phyloP scores from a whole-genome alignment of 306 rosid genomes.

The Inga laurina region DNA sequence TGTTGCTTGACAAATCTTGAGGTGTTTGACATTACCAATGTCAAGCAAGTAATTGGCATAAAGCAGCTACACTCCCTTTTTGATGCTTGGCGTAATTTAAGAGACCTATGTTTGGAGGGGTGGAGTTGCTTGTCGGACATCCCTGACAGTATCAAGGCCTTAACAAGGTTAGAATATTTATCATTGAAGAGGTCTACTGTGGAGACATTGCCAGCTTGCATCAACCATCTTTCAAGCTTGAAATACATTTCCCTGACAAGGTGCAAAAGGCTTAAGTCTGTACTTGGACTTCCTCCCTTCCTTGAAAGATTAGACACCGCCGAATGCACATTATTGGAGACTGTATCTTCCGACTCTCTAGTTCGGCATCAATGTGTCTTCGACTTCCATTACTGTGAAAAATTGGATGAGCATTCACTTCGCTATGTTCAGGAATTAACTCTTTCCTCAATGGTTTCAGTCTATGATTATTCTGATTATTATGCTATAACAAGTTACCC shows the following conservation, averaged over 20 bases:
- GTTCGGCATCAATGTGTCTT: not conserved
- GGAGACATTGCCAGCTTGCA: not conserved
- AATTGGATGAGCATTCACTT: not conserved
- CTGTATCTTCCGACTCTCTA: not conserved
- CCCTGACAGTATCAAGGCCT: not conserved
- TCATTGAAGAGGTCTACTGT: too few species aligned
- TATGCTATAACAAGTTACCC: not conserved
- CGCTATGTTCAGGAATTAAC: not conserved
- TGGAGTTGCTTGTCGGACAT: not conserved
- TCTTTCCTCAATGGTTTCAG: too few species aligned
- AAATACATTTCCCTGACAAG: not conserved
- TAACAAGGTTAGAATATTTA: too few species aligned
- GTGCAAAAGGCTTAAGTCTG: not conserved
- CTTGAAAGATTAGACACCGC: not conserved
- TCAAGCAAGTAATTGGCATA: not conserved
- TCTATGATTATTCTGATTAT: fast-evolving
- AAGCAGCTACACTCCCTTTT: not conserved
- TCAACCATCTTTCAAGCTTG: not conserved
- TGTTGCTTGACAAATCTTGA: not conserved
- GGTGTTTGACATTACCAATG: fast-evolving
- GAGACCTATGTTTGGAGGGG: not conserved
- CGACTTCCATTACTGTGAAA: not conserved
- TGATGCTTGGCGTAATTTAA: not conserved
- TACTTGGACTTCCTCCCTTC: not conserved
- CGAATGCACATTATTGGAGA: not conserved